Evolutionary conservation across 2,329 filamentous ascomycete species (phyloP).

Genomic region (Apiospora kogelbergensis): DNA sequence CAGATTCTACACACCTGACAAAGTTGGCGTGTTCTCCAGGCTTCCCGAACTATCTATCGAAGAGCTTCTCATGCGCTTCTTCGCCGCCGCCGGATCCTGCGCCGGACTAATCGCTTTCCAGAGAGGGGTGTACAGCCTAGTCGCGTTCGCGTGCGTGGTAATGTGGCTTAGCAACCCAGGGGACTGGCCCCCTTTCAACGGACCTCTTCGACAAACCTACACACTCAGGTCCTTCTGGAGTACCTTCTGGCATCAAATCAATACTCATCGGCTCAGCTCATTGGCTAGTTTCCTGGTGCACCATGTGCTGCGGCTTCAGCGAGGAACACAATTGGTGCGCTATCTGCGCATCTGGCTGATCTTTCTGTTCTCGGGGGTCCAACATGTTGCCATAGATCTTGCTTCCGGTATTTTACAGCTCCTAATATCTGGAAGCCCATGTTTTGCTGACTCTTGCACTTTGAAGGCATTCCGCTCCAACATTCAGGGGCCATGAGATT

Average conservation of each 20-base stretch:
- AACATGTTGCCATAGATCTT: conserved; percentile 16
- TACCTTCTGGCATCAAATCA: conserved; percentile 17
- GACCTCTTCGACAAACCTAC: background rate
- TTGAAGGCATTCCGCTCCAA: background rate
- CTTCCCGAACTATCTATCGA: background rate
- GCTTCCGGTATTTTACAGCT: conserved; percentile 14
- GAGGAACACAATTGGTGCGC: background rate
- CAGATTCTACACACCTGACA: background rate
- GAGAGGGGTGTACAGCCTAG: conserved; percentile 14
- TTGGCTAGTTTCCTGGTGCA: conserved; percentile 14
- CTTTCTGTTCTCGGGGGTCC: conserved; percentile 15
- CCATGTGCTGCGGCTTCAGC: background rate
- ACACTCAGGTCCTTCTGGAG: background rate
- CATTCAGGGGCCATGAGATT: background rate
- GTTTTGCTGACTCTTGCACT: background rate
- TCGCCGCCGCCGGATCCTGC: conserved; percentile 13
- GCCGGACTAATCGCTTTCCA: conserved; percentile 13
- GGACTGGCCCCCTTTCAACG: background rate
- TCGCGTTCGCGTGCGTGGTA: background rate
- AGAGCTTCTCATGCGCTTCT: conserved; percentile 9
- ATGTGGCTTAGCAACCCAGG: background rate
- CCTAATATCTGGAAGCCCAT: too few species aligned
- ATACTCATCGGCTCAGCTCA: conserved; percentile 13
- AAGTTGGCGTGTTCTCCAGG: background rate
- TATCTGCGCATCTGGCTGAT: conserved; percentile 13